Conservation (phyloP, 805 yeast genomes). For the Nakazawaea pomicola region DNA sequence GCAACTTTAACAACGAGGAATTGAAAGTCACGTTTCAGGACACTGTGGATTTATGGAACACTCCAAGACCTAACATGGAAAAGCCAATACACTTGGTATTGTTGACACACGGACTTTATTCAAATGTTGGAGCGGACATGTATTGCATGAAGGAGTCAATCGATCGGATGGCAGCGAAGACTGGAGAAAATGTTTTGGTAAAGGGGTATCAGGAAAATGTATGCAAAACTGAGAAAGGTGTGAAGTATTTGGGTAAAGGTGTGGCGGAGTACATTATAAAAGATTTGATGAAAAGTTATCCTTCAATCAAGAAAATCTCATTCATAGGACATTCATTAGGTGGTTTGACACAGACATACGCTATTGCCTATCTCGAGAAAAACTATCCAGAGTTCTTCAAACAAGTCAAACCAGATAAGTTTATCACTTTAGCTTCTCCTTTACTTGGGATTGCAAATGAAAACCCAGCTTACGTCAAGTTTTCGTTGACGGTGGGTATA, state of each 20-base stretch:
- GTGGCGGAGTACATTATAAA: slow-evolving; percentile 68
- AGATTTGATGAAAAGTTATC: slow-evolving; percentile 43
- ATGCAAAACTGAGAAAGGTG: slow-evolving; percentile 86
- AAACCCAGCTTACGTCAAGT: slow-evolving; percentile 77
- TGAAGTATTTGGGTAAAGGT: slow-evolving; percentile 76
- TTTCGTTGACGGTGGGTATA: slow-evolving; percentile 81
- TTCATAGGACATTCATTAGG: slow-evolving; percentile 93
- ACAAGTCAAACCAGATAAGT: slow-evolving; percentile 65
- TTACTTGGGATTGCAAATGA: slow-evolving; percentile 84
- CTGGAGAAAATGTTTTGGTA: slow-evolving; percentile 65
- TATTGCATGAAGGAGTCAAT: slow-evolving; percentile 77
- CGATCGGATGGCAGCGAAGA: slow-evolving; percentile 38
- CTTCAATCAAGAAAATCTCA: slow-evolving; percentile 59
- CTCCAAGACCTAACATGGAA: slow-evolving; percentile 46
- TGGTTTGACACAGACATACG: slow-evolving; percentile 87
- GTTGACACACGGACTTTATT: slow-evolving; percentile 87
- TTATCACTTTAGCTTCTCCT: slow-evolving; percentile 84
- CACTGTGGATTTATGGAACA: slow-evolving; percentile 72
- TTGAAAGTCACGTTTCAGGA: slow-evolving; percentile 48
- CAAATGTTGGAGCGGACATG: slow-evolving; percentile 89
- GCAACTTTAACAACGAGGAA: slow-evolving; percentile 22
- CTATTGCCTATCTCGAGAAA: slow-evolving; percentile 70
- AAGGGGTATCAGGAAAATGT: slow-evolving; percentile 81
- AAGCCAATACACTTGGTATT: slow-evolving; percentile 78
- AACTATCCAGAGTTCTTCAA: slow-evolving; percentile 70